phyloP scores from a whole-genome alignment of 371 early-diverging fungal genomes.

The Amoeboaphelidium protococcarum region DNA sequence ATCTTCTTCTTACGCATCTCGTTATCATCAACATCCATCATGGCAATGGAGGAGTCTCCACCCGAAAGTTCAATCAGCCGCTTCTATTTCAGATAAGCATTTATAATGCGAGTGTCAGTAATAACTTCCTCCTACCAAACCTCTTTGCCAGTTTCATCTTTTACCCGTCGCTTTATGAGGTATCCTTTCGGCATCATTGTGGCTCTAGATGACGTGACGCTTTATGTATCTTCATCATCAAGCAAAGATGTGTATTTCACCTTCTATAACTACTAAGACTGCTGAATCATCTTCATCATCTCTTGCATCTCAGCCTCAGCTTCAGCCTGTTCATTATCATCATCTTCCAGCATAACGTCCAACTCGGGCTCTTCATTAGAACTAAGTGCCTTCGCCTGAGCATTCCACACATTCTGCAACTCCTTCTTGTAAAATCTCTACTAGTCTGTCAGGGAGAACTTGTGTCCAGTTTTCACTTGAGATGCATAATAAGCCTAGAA shows the following conservation, averaged over 20 bases:
- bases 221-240: background rate
- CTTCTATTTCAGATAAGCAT: background rate
- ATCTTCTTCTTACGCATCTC: background rate
- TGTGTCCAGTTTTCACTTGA: conserved; percentile 53
- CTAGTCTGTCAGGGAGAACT: conserved; percentile 81
- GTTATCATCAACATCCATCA: background rate
- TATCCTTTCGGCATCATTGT: background rate
- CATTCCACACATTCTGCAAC: conserved; percentile 65
- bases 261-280: background rate
- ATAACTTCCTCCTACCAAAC: background rate
- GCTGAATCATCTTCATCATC: background rate
- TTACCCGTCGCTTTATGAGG: background rate
- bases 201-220: background rate
- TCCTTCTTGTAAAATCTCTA: conserved; percentile 80
- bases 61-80: background rate
- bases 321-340: background rate
- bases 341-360: background rate
- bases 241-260: background rate
- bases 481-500: conserved; percentile 43
- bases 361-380: background rate
- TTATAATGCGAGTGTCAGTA: background rate
- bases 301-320: background rate
- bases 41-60: background rate
- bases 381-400: conserved; percentile 44
- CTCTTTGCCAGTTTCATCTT: background rate